Base-by-base conservation (phyloP, 2,329 filamentous ascomycete genomes). In the Zasmidium angulare region DNA sequence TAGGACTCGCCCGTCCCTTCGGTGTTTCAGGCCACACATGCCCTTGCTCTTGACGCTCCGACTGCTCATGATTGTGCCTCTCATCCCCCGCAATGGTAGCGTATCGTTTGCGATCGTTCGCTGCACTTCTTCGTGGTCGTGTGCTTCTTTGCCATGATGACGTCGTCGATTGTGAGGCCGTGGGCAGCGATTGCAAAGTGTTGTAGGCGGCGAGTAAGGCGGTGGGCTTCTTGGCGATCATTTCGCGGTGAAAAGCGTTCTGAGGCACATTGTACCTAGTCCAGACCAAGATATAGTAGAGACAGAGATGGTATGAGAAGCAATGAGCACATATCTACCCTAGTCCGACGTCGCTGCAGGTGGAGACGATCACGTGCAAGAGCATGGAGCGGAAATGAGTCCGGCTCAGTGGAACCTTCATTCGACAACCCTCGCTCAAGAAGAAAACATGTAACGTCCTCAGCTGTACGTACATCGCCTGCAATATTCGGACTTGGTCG, bases 1-100 rank as follows among this genome's bases (percentile, higher is more conserved):
- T 93, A 1, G 90, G 90, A 23, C 74, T 71, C 17, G 73, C 64
- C 49, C 76, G 76, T 17, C 77, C 78, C 55, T 62, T 69, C 7
- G 47, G 80, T 17, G 71, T 52, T 31, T 61, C 59, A 0, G 74
- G 74, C 74, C 74, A 75, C 17, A 53, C 55, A 46, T 66, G 65
- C 14, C 61, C 58, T 20, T 55, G 21, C 59, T 69, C 20, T 68
- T 56, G 21, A 53, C 46, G 47, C 69, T 65, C 58, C 71, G 70
- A 36, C 14, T 65, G 52, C 54, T 64, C 53, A 53, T 64, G 58
- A n/a, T 62, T 56, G 29, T 64, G 63, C 46, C 62, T 58, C 17
- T 54, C 60, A 49, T 70, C 66, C 26, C 64, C 65, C 1, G 69
- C 66, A 59, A 73, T 63, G 11, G 72, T 75, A 19, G 72, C 73